These are phyloP conservation scores for Apiospora hydei DNA, from an alignment of 2,329 filamentous ascomycete species.

Conservation along the genomic window DNA sequence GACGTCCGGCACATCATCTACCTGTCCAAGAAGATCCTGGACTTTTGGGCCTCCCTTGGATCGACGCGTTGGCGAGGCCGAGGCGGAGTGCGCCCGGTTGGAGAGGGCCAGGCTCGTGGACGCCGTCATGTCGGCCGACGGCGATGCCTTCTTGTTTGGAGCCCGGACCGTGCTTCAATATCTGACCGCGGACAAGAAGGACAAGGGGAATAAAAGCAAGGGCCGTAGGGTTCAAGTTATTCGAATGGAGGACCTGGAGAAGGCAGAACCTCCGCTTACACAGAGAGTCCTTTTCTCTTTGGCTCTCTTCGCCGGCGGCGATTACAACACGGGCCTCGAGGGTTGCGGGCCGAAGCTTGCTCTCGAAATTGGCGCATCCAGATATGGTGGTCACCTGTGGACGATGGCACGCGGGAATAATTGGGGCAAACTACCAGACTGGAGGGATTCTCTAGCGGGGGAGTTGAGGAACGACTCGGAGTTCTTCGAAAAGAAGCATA, in stretches of 20 bases:
- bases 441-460: neutral
- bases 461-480: too few relatives aligned
- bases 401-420: neutral
- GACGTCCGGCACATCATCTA: constrained; percentile 1
- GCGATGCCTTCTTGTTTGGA: constrained; percentile 56
- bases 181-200: neutral
- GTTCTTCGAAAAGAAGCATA: neutral
- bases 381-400: neutral
- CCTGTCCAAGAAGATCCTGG: constrained; percentile 45
- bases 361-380: constrained; percentile 27
- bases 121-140: constrained; percentile 56
- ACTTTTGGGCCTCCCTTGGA: constrained; percentile 38
- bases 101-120: constrained; percentile 53
- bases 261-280: constrained; percentile 26
- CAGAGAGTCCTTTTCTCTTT: constrained; percentile 34
- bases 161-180: constrained; percentile 48
- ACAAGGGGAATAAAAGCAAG: constrained; percentile 24
- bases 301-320: constrained; percentile 37
- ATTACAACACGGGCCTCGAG: constrained; percentile 33
- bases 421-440: neutral
- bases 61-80: constrained; percentile 55
- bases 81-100: constrained; percentile 55
- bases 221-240: constrained; percentile 28
- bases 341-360: constrained; percentile 31
- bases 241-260: constrained; percentile 27